Evolutionary conservation across 306 rosid species (phyloP), one percentile per base, ranked within the genome.

Genomic region (Trichosanthes truncata): DNA sequence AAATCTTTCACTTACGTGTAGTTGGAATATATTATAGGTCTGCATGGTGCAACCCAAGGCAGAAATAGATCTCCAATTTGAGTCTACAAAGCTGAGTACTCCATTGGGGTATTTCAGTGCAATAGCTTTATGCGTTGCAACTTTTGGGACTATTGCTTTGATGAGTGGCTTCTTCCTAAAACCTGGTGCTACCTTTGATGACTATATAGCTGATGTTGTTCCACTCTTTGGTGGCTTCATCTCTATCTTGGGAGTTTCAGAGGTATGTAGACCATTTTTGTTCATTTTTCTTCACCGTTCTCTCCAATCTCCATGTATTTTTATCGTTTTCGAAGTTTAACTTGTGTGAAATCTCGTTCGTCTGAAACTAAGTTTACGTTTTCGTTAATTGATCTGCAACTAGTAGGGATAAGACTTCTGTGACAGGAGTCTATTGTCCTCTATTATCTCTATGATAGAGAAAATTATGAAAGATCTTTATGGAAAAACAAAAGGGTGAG

Each of bases 41-140:
- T 94, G 97, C 80, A 83, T 90, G 90, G 97, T 92, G 81, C 97
- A 94, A 88, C 98, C 98, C 69, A 94, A 94, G 88, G 81, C 96
- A 65, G 98, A 94, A 88, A 92, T 94, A 49, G 97, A 92, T 87
- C 94, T 94, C 15, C 89, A 94, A 82, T 94, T 92, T 56, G 97
- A 94, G 86, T 73, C 85, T 52, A 89, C 93, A 45, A 94, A 91
- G 82, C 85, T 92, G 77, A 88, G 96, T 87, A 94, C 88, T 41
- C 97, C 93, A 15, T 86, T 83, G 88, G 97, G 98, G 46, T 92
- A 92, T 82, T 6, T 91, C 12, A 94, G 92, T 78, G 89, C 98
- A 31, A 40, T 91, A 82, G 78, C 85, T 41, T 87, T 94, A 75
- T 81, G 90, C 9, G 90, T 94, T 67, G 67, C 98, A 49, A 94